Base-by-base conservation (phyloP, 225 moss, liverwort and hornwort species). In the Physcomitrium patens region DNA sequence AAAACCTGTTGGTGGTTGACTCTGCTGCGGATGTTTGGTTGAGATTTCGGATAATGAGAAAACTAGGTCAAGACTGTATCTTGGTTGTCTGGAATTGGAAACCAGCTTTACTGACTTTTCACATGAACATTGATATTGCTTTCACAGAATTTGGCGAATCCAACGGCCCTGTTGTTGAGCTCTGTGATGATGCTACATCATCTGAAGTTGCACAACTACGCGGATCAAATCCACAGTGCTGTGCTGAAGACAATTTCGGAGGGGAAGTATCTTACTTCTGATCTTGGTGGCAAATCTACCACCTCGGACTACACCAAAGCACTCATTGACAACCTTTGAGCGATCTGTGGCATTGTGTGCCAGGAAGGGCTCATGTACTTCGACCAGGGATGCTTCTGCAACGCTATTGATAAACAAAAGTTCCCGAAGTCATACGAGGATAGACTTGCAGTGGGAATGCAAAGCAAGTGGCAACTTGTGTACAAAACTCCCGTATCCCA, bases 171-270 rank as follows among this genome's bases (percentile, higher is more conserved):
- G 45, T 85, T 97, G 58, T 72, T 94, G 60, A 97, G 97, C 83
- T 91, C 91, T 12, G 97, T 94, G 70, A 91, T 97, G 93, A 93
- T 94, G 94, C 89, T 97, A 22, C 87, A 91, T 76, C 94, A 94
- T 80, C 87, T 91, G 19, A 70, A 89, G 47, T 72, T 97, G 83
- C 82, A 69, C 60, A 77, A 89, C 5, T 48, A 73, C 22, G 94
- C 81, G 20, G 90, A 94, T 14, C 67, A 59, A 62, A 94, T 97
- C 79, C 97, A 97, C 70, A 84, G 86, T 3, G 42, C 94, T 54
- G 73, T 97, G 17, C 58, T 97, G 15, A 77, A 83, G 12, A 96
- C 96, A 64, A 96, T 96, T 18, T 89, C 84, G 17, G 86, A 93
- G 68, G 91, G 89, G 17, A 80, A 80, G 74, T 88, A 89, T 67